Base-by-base conservation (phyloP, 495 filamentous ascomycete species). In the Penicillium roqueforti region DNA sequence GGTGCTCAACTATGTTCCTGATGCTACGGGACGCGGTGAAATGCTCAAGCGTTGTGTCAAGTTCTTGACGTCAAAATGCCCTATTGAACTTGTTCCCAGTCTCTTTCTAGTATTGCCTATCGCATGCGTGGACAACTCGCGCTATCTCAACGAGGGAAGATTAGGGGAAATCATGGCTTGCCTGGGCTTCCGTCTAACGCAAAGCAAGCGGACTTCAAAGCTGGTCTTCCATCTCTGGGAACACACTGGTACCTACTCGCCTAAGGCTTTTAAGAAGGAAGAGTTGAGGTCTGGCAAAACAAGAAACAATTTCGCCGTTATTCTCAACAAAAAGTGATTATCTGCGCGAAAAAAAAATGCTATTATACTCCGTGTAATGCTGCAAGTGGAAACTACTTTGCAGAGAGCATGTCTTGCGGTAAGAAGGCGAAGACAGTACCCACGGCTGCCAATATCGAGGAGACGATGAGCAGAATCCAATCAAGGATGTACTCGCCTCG, bases 1-100 rank as follows among this genome's bases (percentile, higher is more conserved):
- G 45, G 95, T 99, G 8, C 78, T 99, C 19, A 99, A 99, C 69
- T 99, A 88, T 65, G 91, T 97, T 22, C 85, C 91, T 9, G 81
- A 88, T 57, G 77, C 89, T 13, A 70, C 66, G n/a, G 80, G 73
- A 18, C 80, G 91, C 57, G 93, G 93, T 10, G 83, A 88, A 53
- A 99, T 99, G 93, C 79, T 99, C 49, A 79, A 80, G 52, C 83
- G 91, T 37, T 76, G 70, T 56, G 67, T 70, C 25, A 41, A 66
- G n/a, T 77, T 77, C 40, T 83, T 88, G 45, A 76, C 81, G 18
- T 44, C 63, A 19, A 51, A 54, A 36, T 64, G 53, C 32, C 58
- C 61, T n/a, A 56, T 68, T 16, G 31, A 59, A 10, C 56, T 74
- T 40, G 44, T 88, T n/a, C 93, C 93, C 5, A 82, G 80, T 32